phyloP scores from a whole-genome alignment of 192 early-diverging fungal genomes.

The Pilobolus umbonatus region DNA sequence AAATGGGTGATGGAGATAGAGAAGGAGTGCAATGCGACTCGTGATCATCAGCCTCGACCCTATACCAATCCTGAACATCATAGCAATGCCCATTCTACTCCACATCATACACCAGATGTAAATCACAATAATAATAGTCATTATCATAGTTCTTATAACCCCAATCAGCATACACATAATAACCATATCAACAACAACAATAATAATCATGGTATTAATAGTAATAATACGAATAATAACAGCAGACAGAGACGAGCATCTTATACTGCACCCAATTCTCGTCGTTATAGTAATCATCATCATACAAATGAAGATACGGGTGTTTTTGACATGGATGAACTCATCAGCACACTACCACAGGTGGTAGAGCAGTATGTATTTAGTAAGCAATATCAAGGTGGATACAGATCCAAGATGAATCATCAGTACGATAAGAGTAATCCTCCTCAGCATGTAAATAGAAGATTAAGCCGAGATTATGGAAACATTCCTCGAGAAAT shows the following conservation, averaged over 20 bases:
- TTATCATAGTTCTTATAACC: no score
- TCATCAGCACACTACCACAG: constrained; percentile 5
- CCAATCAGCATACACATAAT: no score
- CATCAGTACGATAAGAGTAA: neutral
- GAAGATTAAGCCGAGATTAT: neutral
- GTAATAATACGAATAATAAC: neutral
- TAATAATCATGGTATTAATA: no score
- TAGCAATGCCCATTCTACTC: neutral
- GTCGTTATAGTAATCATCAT: neutral
- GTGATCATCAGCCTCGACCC: neutral
- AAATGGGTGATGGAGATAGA: constrained; percentile 8
- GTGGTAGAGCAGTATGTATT: no score
- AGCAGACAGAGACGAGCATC: neutral
- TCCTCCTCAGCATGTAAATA: neutral
- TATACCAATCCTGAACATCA: neutral
- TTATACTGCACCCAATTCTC: neutral
- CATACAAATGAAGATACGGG: neutral
- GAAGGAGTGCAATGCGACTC: neutral
- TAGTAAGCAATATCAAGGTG: no score
- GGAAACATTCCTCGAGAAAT: neutral
- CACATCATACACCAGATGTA: neutral
- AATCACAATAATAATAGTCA: no score
- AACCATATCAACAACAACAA: no score
- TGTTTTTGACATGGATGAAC: neutral
- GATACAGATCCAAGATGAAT: neutral